Percentiles rank a stretch among this genome's conserved stretches.
Evolutionary conservation across 176 grass and related monocot species (phyloP).

Genomic region (Paspalum vaginatum): DNA sequence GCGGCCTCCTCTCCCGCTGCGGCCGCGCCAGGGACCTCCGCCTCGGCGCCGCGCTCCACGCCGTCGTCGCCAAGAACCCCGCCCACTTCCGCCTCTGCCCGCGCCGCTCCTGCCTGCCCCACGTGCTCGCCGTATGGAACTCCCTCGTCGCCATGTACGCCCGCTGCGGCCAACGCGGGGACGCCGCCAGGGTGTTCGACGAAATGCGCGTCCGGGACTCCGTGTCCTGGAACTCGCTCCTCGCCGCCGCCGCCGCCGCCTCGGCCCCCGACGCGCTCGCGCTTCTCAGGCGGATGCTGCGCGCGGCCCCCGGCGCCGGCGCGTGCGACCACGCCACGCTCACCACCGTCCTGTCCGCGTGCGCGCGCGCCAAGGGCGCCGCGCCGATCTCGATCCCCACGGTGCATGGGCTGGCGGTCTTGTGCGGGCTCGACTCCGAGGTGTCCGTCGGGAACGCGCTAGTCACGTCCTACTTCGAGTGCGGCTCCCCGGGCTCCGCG

Average conservation of each 20-base stretch:
- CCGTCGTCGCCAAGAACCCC: slow-evolving; percentile 55
- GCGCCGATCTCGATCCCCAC: slow-evolving; percentile 28
- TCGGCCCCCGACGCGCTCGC: slow-evolving; percentile 36
- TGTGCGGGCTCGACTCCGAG: slow-evolving; percentile 41
- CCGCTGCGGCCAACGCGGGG: slow-evolving; percentile 49
- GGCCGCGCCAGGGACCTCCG: slow-evolving; percentile 57
- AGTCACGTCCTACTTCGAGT: slow-evolving; percentile 65
- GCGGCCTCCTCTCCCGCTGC: slow-evolving; percentile 64
- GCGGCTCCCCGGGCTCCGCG: slow-evolving; percentile 41
- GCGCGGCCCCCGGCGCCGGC: background rate
- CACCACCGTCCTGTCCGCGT: slow-evolving; percentile 66
- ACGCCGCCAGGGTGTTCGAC: slow-evolving; percentile 68
- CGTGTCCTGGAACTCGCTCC: slow-evolving; percentile 85
- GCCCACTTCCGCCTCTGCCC: slow-evolving; percentile 42
- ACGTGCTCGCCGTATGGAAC: slow-evolving; percentile 68
- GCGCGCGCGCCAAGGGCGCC: slow-evolving; percentile 31
- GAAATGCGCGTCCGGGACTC: slow-evolving; percentile 77
- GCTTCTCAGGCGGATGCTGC: slow-evolving; percentile 64
- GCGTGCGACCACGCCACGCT: slow-evolving; percentile 61
- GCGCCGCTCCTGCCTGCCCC: background rate
- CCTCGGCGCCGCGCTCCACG: slow-evolving; percentile 69
- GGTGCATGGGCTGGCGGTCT: slow-evolving; percentile 56
- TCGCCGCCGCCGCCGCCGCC: slow-evolving; percentile 44
- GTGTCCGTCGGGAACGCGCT: slow-evolving; percentile 71
- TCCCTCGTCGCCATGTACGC: slow-evolving; percentile 72